These are phyloP conservation scores for Bathelium albidoporum DNA, from an alignment of 495 filamentous ascomycete genomes.

Conservation along the genomic window DNA sequence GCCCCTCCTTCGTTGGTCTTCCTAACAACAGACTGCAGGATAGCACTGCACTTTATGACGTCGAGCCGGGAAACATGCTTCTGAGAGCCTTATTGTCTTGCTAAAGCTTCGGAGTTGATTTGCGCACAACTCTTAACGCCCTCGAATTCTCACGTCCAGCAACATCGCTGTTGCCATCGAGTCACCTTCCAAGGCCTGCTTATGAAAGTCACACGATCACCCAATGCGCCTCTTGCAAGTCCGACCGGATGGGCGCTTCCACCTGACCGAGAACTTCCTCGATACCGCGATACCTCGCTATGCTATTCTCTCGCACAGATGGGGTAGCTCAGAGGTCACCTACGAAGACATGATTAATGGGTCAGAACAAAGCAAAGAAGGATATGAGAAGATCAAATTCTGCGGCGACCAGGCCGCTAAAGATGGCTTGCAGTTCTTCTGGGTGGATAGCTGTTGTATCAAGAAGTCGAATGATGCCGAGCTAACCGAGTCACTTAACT, in stretches of 20 bases:
- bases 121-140: neutral
- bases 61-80: neutral
- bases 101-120: neutral
- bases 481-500: no score
- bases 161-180: slow-evolving; percentile 5
- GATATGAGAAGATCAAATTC: slow-evolving; percentile 14
- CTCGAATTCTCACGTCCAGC: neutral
- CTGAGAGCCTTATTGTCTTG: neutral
- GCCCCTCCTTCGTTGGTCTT: no score
- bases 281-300: neutral
- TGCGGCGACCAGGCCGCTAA: slow-evolving; percentile 7
- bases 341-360: slow-evolving; percentile 5
- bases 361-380: slow-evolving; percentile 5
- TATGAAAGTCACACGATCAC: neutral
- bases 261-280: neutral
- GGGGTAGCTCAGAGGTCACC: slow-evolving; percentile 13
- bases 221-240: neutral
- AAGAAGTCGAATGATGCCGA: no score
- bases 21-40: no score
- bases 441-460: neutral
- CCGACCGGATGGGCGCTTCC: neutral
- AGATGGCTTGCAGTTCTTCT: slow-evolving; percentile 9
- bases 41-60: no score
- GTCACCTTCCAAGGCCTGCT: neutral
- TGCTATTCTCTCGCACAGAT: slow-evolving; percentile 17